These are phyloP conservation scores for Olyra latifolia DNA, from an alignment of 176 grass and related monocot genomes.

Conservation along the genomic window DNA sequence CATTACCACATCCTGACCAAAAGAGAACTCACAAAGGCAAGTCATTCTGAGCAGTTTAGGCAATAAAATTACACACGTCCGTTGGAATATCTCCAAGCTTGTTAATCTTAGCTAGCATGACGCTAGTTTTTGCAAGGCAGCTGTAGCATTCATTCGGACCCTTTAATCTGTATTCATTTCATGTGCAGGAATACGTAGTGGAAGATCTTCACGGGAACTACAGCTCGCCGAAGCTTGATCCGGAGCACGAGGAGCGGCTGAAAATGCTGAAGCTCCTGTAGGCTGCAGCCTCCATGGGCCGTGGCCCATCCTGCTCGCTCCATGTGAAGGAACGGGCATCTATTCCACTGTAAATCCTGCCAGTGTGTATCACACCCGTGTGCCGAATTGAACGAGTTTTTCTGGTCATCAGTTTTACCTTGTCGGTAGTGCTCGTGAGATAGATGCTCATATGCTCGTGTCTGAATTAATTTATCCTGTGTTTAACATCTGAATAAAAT, in stretches of 20 bases:
- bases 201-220: constrained; percentile 85
- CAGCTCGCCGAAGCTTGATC: constrained; percentile 74
- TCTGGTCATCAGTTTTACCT: background rate
- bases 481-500: background rate
- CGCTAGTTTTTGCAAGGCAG: background rate
- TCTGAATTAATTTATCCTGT: background rate
- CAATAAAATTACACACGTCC: background rate
- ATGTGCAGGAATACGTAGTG: constrained; percentile 83
- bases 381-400: background rate
- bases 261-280: constrained; percentile 91
- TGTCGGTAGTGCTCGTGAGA: background rate
- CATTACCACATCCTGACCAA: constrained; percentile 99
- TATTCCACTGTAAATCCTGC: constrained; percentile 4
- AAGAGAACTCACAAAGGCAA: constrained; percentile 93
- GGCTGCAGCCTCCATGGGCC: background rate
- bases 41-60: background rate
- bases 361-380: background rate
- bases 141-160: background rate
- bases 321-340: background rate
- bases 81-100: background rate
- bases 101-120: background rate
- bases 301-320: background rate
- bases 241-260: constrained; percentile 77
- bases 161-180: background rate
- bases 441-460: background rate